Evolutionary conservation across 805 yeast genomes (phyloP), one percentile per base, ranked within the genome.

Genomic region (Candida sanyiensis): DNA sequence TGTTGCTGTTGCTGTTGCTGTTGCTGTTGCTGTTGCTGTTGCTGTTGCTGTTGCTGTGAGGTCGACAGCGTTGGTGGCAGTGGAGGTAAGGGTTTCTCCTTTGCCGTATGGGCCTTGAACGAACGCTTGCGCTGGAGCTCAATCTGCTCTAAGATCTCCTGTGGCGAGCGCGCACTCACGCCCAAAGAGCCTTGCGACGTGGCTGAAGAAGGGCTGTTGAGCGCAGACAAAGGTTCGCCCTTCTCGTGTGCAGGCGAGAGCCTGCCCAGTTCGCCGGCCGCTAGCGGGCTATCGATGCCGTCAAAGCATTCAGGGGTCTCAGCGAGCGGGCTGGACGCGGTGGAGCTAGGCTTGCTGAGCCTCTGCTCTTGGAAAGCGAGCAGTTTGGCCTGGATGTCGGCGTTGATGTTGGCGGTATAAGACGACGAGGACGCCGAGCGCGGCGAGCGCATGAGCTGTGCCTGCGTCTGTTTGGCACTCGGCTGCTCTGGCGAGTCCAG

Each of bases 351-450:
- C 36, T 65, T 63, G 35, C 64, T 62, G 42, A 77, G 79, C 49
- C 96, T 73, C 53, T 82, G 78, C 47, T 85, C 87, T 59, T 88
- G 96, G 51, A 89, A 84, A 0, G 95, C 96, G 58, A 83, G 64
- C 26, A 89, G 71, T 46, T 93, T 69, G 1, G 96, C 96, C 59
- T 88, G 96, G 28, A 87, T 73, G 46, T 84, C 90, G 9, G 93
- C 80, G 50, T 73, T 78, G 36, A 81, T 65, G 38, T 62, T 66
- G 11, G 64, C 59, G 24, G 67, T 56, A 38, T 56, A 57, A 2
- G 54, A 17, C 11, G 50, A 38, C 3, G 59, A 50, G 20, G n/a
- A n/a, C 50, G 24, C 26, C 58, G 38, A 17, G 58, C 56, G 6
- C 61, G 54, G 27, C 39, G 46, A 7, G 19, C 13, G 38, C 5